Evolutionary conservation across 139 green algal species (phyloP).

Genomic region (Closterium sp.): DNA sequence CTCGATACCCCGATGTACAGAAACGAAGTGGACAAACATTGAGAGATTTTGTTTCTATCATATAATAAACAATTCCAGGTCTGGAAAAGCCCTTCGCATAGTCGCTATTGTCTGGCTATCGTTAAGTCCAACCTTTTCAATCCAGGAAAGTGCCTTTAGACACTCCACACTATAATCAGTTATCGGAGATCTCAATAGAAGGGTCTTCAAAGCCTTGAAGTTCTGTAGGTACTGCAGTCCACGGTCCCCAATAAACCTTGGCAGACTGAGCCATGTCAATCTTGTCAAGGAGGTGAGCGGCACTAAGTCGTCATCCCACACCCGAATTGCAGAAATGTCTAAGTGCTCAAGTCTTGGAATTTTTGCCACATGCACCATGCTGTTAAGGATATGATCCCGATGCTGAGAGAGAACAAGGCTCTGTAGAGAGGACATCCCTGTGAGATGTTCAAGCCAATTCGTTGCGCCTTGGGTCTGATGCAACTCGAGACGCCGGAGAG

Average conservation of each 20-base stretch:
- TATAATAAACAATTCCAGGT: too few relatives aligned
- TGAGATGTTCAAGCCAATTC: neutral
- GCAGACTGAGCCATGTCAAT: neutral
- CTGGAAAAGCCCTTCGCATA: too few relatives aligned
- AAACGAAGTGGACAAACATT: too few relatives aligned
- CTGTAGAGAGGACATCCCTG: too few relatives aligned
- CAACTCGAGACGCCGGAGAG: neutral
- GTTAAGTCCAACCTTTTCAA: neutral
- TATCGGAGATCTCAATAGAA: neutral
- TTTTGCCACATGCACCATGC: neutral
- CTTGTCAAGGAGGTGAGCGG: neutral
- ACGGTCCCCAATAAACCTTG: neutral
- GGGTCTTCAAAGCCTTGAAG: neutral
- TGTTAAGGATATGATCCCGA: neutral
- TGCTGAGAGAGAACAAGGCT: too few relatives aligned
- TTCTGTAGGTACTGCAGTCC: neutral
- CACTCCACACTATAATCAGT: neutral
- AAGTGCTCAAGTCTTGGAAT: neutral
- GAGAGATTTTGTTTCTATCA: too few relatives aligned
- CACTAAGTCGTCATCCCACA: neutral
- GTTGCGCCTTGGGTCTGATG: neutral
- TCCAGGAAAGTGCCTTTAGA: neutral
- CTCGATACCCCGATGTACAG: too few relatives aligned
- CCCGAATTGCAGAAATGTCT: neutral
- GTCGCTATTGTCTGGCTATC: too few relatives aligned